Evolutionary conservation across 352 stramenopile species (phyloP).

Genomic region (Thalassiosira exigua): DNA sequence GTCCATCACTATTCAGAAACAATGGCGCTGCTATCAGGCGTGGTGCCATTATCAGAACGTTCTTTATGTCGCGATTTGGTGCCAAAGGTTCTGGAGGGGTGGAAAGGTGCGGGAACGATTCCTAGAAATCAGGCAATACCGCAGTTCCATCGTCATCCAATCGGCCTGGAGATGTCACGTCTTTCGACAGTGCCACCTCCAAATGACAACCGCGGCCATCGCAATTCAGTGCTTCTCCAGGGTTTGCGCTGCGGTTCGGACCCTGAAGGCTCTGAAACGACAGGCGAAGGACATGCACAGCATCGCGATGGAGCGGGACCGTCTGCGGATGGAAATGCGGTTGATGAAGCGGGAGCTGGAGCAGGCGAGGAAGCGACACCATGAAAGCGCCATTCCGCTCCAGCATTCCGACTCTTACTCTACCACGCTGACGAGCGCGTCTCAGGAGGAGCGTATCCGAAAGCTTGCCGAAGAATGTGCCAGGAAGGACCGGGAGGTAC

Average conservation of each 20-base stretch:
- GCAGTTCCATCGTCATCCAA: slow-evolving; percentile 64
- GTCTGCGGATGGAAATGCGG: slow-evolving; percentile 60
- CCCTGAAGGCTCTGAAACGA: slow-evolving; percentile 45
- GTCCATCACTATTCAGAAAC: slow-evolving; percentile 53
- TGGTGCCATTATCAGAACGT: slow-evolving; percentile 24
- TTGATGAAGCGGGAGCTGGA: slow-evolving; percentile 64
- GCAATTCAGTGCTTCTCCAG: slow-evolving; percentile 60
- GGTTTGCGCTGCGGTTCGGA: slow-evolving; percentile 19
- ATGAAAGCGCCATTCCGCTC: slow-evolving; percentile 20
- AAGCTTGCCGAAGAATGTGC: slow-evolving; percentile 36
- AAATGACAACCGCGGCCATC: slow-evolving; percentile 40
- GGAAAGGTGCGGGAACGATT: slow-evolving; percentile 56
- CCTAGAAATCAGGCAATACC: slow-evolving; percentile 52
- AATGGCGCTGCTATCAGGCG: slow-evolving; percentile 34
- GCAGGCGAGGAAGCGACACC: slow-evolving; percentile 21
- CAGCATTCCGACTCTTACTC: slow-evolving; percentile 20
- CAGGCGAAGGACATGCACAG: slow-evolving; percentile 57
- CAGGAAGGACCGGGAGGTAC: slow-evolving; percentile 59
- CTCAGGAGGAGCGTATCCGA: slow-evolving; percentile 52
- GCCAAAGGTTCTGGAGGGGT: slow-evolving; percentile 68
- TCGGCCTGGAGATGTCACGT: slow-evolving; percentile 46
- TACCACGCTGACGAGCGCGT: slow-evolving; percentile 12
- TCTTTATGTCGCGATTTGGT: slow-evolving; percentile 41
- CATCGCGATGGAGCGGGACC: slow-evolving; percentile 56
- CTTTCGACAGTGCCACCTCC: slow-evolving; percentile 1